phyloP scores from a whole-genome alignment of 2,329 filamentous ascomycete species.

The Penicillium sp. region DNA sequence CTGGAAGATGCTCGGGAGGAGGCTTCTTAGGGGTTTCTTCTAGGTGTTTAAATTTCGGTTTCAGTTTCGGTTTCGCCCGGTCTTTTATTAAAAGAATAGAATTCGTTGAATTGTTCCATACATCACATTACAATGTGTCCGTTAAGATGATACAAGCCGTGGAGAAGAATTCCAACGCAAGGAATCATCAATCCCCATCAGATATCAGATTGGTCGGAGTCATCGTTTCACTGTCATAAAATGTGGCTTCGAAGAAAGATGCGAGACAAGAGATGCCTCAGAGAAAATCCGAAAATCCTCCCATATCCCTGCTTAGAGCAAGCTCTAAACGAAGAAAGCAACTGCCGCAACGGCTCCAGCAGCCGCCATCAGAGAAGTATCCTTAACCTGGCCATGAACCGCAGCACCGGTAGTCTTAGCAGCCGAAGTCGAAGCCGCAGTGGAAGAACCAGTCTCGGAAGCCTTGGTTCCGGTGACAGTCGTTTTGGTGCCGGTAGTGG shows the following conservation, averaged over 20 bases:
- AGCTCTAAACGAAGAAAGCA: conserved; percentile 36
- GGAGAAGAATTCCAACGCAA: no score
- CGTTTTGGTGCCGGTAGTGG: conserved; percentile 14
- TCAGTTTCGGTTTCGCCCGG: no score
- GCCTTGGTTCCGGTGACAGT: not conserved
- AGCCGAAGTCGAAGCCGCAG: conserved; percentile 27
- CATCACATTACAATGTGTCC: conserved; percentile 6
- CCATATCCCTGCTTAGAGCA: no score
- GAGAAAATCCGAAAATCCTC: no score
- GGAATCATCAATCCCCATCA: no score
- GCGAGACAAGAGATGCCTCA: no score
- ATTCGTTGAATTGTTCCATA: conserved; percentile 3
- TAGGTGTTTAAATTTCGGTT: no score
- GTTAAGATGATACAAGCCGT: no score
- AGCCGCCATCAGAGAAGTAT: conserved; percentile 33
- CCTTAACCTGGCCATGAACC: conserved; percentile 25
- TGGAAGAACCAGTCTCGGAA: conserved; percentile 30
- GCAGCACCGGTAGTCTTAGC: conserved; percentile 31
- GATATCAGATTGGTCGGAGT: no score
- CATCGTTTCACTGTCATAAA: not conserved
- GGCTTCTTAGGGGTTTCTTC: not conserved
- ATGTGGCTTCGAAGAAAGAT: no score
- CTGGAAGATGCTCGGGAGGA: conserved; percentile 25
- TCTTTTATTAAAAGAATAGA: conserved; percentile 4
- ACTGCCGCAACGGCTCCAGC: conserved; percentile 35